Evolutionary conservation across 352 stramenopile species (phyloP).

Genomic region (Phytophthora sp.): DNA sequence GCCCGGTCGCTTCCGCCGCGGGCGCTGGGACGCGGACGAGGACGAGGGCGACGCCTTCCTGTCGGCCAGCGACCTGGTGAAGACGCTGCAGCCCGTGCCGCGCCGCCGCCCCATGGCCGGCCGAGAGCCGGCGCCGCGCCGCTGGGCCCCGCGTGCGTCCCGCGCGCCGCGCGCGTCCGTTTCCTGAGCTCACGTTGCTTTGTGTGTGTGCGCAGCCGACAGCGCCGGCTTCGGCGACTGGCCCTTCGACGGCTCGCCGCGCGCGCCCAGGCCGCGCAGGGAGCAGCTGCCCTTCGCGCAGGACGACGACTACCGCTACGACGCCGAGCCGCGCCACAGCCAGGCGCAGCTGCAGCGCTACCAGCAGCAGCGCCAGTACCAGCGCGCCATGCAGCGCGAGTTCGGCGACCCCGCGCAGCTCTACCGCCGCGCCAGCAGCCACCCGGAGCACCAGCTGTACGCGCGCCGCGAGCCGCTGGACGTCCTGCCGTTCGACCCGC

Average conservation of each 20-base stretch:
- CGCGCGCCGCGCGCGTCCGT: slow-evolving; percentile 16
- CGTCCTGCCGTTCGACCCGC: slow-evolving; percentile 17
- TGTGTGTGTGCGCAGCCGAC: too few species aligned
- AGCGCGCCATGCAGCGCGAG: slow-evolving; percentile 24
- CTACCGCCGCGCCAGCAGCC: slow-evolving; percentile 24
- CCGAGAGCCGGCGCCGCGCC: slow-evolving; percentile 8
- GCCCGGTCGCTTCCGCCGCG: slow-evolving; percentile 17
- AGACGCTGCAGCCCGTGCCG: slow-evolving; percentile 35
- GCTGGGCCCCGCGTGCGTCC: slow-evolving; percentile 17
- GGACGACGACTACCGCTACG: slow-evolving; percentile 28
- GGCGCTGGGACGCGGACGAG: slow-evolving; percentile 23
- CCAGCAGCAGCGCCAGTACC: slow-evolving; percentile 45
- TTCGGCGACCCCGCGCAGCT: slow-evolving; percentile 21
- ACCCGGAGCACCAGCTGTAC: slow-evolving; percentile 25
- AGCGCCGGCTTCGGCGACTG: slow-evolving; percentile 36
- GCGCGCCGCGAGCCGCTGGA: slow-evolving; percentile 8
- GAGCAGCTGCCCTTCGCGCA: too few species aligned
- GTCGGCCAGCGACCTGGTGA: slow-evolving; percentile 38
- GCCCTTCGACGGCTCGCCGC: slow-evolving; percentile 17
- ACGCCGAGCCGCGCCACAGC: slow-evolving; percentile 40
- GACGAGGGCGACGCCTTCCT: slow-evolving; percentile 31
- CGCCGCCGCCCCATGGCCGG: slow-evolving; percentile 8
- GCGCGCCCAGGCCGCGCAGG: too few species aligned
- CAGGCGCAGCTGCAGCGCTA: slow-evolving; percentile 46
- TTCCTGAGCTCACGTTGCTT: not conserved